These are phyloP conservation scores for Clarireedia paspali DNA, from an alignment of 2,329 filamentous ascomycete species.

Conservation along the genomic window DNA sequence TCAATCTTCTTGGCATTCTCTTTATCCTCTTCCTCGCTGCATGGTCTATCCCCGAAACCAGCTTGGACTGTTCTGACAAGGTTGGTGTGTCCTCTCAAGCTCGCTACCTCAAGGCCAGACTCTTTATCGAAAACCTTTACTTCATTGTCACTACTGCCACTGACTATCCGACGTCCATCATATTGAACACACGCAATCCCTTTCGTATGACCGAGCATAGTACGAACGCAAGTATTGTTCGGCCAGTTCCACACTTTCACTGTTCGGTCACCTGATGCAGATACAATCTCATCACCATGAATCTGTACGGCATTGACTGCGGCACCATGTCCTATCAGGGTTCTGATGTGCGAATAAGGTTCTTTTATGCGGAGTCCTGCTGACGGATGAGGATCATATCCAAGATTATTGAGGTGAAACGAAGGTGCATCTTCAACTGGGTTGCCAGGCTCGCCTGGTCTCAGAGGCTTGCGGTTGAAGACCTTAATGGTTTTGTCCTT, in stretches of 20 bases:
- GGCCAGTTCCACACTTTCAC: constrained; percentile 95
- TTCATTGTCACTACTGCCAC: constrained; percentile 91
- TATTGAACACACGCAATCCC: constrained; percentile 98
- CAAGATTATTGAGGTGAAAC: constrained; percentile 44
- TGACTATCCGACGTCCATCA: constrained; percentile 87
- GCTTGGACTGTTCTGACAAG: constrained; percentile 93
- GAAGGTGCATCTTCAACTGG: constrained; percentile 44
- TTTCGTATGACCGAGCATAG: constrained; percentile 80
- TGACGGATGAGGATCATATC: constrained; percentile 37
- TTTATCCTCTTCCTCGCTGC: constrained; percentile 67
- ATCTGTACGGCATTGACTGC: constrained; percentile 97
- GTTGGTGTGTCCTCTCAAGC: constrained; percentile 70
- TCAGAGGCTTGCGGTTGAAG: constrained; percentile 74
- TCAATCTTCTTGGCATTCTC: constrained; percentile 68
- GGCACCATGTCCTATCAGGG: constrained; percentile 74
- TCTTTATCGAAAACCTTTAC: constrained; percentile 89
- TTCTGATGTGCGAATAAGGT: constrained; percentile 71
- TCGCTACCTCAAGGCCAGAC: constrained; percentile 83
- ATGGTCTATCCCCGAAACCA: constrained; percentile 82
- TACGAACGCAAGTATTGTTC: constrained; percentile 66
- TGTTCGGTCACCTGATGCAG: constrained; percentile 85
- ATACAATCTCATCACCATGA: constrained; percentile 77
- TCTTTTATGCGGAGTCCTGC: constrained; percentile 47
- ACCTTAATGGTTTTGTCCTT: constrained; percentile 97
- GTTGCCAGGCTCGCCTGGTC: constrained; percentile 52